phyloP scores from a whole-genome alignment of 352 stramenopile species.

The Pythium brachiatum region DNA sequence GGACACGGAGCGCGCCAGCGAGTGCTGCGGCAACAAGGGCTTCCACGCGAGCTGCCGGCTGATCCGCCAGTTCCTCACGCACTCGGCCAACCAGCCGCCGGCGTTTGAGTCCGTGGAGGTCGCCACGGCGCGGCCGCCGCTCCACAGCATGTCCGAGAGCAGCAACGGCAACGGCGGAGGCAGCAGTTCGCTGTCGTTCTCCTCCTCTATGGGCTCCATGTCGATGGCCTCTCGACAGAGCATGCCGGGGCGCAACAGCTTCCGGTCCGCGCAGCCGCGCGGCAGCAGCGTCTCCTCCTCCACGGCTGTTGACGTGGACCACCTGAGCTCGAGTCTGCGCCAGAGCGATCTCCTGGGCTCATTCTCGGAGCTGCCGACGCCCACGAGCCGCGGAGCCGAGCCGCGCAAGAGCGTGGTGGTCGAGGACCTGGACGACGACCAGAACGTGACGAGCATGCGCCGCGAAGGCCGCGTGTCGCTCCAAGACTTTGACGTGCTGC shows the following conservation, averaged over 20 bases:
- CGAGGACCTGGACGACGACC: slow-evolving; percentile 66
- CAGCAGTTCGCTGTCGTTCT: slow-evolving; percentile 7
- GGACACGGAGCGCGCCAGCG: slow-evolving; percentile 50
- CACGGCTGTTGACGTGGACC: slow-evolving; percentile 26
- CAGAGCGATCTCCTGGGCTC: slow-evolving; percentile 36
- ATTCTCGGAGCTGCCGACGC: slow-evolving; percentile 1
- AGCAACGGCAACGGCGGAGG: neutral
- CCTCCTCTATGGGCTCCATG: slow-evolving; percentile 9
- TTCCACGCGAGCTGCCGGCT: slow-evolving; percentile 65
- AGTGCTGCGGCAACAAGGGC: slow-evolving; percentile 68
- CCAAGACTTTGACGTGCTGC: slow-evolving; percentile 86
- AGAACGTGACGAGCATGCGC: slow-evolving; percentile 30
- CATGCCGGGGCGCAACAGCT: neutral
- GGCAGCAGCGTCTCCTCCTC: neutral
- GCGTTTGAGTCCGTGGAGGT: slow-evolving; percentile 57
- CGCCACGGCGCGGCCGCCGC: slow-evolving; percentile 29
- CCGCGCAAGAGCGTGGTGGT: slow-evolving; percentile 61
- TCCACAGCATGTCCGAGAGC: slow-evolving; percentile 55
- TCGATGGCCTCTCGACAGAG: slow-evolving; percentile 11
- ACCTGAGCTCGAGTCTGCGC: slow-evolving; percentile 44
- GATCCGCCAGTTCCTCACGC: slow-evolving; percentile 72
- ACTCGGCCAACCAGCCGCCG: slow-evolving; percentile 72
- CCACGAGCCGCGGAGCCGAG: slow-evolving; percentile 16
- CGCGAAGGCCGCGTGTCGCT: slow-evolving; percentile 48
- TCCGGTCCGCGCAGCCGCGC: neutral